These are phyloP conservation scores for Podospora comata DNA, from an alignment of 495 filamentous ascomycete species.

Conservation along the genomic window DNA sequence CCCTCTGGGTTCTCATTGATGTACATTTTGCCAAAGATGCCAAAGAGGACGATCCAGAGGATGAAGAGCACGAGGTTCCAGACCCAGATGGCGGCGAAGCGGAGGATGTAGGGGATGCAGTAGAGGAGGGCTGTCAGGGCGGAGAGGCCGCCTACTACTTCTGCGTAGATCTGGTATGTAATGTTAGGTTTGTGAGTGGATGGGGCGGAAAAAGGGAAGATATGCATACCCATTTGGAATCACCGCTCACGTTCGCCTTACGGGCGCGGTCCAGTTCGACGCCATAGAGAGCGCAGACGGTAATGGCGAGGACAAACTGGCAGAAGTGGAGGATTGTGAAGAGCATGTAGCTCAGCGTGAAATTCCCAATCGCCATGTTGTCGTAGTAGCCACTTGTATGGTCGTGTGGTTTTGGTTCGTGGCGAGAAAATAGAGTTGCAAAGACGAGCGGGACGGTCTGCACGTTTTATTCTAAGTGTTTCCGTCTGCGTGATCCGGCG, in stretches of 20 bases:
- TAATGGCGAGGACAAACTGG: constrained; percentile 70
- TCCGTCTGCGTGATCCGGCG: not conserved
- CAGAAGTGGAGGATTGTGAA: constrained; percentile 59
- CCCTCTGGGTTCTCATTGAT: constrained; percentile 63
- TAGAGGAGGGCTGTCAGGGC: constrained; percentile 61
- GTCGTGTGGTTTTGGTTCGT: too few relatives aligned
- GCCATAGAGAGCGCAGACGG: constrained; percentile 77
- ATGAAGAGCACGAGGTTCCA: constrained; percentile 72
- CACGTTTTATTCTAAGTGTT: not conserved
- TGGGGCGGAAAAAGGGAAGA: not conserved
- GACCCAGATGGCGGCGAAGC: constrained; percentile 51
- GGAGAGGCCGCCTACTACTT: constrained; percentile 58
- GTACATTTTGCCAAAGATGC: constrained; percentile 76
- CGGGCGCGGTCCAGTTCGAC: constrained; percentile 60
- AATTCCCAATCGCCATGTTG: constrained; percentile 38
- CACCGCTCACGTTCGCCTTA: constrained; percentile 46
- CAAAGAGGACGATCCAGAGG: constrained; percentile 78
- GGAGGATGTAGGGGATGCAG: constrained; percentile 58
- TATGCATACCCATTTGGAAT: constrained; percentile 63
- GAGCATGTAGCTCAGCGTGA: constrained; percentile 39
- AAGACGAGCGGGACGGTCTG: not conserved
- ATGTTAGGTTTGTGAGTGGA: not conserved
- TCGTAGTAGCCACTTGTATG: not conserved
- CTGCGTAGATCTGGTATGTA: constrained; percentile 59
- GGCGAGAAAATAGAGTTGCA: not conserved